phyloP scores from a whole-genome alignment of 2,329 filamentous ascomycete genomes.

The Epichloe festucae region DNA sequence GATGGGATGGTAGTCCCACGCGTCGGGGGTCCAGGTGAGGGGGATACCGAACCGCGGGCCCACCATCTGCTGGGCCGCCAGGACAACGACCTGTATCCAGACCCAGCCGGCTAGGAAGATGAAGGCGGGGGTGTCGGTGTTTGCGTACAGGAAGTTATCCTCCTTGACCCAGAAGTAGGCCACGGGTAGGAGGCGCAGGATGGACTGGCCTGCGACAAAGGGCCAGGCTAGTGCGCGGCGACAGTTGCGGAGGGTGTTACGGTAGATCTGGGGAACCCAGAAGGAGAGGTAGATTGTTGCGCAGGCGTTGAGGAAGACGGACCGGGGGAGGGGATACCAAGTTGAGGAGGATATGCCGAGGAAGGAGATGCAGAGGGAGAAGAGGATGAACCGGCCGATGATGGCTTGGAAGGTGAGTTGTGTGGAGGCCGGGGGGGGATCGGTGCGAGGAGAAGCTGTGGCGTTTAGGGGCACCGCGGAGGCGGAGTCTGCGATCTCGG shows the following conservation, averaged over 20 bases:
- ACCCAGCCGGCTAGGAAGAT: slow-evolving; percentile 55
- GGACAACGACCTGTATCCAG: slow-evolving; percentile 69
- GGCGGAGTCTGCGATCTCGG: slow-evolving; percentile 39
- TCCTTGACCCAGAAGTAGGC: slow-evolving; percentile 71
- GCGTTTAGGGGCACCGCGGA: slow-evolving; percentile 20
- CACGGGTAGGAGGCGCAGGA: slow-evolving; percentile 66
- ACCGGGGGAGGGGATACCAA: slow-evolving; percentile 44
- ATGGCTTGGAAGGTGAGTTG: slow-evolving; percentile 39
- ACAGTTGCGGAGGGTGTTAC: slow-evolving; percentile 83
- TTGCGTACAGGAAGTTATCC: slow-evolving; percentile 71
- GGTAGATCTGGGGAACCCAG: slow-evolving; percentile 84
- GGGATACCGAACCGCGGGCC: slow-evolving; percentile 81
- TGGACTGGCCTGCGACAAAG: slow-evolving; percentile 74
- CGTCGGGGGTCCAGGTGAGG: slow-evolving; percentile 52
- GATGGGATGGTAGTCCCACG: slow-evolving; percentile 92
- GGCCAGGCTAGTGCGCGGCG: slow-evolving; percentile 84
- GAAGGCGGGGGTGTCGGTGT: slow-evolving; percentile 54
- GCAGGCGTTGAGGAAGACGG: slow-evolving; percentile 48
- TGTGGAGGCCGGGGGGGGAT: slow-evolving; percentile 13
- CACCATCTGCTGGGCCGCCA: slow-evolving; percentile 73
- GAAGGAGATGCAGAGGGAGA: slow-evolving; percentile 42
- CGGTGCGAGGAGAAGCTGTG: slow-evolving; percentile 10
- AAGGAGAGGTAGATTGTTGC: slow-evolving; percentile 72
- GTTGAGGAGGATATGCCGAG: slow-evolving; percentile 45
- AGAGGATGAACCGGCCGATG: slow-evolving; percentile 43